Percentiles rank a stretch among this genome's conserved stretches.
Evolutionary conservation across 805 yeast species (phyloP).

Genomic region (Tetrapisispora arboricola): DNA sequence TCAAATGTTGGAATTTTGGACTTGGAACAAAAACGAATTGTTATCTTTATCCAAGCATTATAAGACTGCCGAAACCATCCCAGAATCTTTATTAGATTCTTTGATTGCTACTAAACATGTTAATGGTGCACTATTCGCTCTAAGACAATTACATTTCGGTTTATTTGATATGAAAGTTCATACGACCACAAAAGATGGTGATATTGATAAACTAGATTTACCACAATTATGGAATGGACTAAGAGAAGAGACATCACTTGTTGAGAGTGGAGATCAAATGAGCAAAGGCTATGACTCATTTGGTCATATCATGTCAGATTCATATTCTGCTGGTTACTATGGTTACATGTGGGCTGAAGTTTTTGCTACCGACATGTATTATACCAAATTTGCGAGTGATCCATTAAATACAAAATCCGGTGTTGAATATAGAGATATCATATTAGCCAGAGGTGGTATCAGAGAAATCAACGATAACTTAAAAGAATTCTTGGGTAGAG

Average conservation of each 20-base stretch:
- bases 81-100: constrained; percentile 46
- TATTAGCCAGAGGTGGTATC: constrained; percentile 65
- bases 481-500: constrained; percentile 60
- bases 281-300: constrained; percentile 69
- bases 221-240: constrained; percentile 52
- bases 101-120: constrained; percentile 61
- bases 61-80: constrained; percentile 45
- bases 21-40: constrained; percentile 62
- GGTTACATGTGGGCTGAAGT: constrained; percentile 83
- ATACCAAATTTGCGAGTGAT: constrained; percentile 53
- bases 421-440: constrained; percentile 54
- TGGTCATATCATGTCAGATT: constrained; percentile 71
- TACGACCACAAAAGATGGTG: constrained; percentile 30
- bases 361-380: constrained; percentile 75
- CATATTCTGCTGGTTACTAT: constrained; percentile 79
- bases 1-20: constrained; percentile 82
- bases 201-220: constrained; percentile 39
- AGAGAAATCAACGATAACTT: constrained; percentile 57
- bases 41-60: constrained; percentile 56
- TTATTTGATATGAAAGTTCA: constrained; percentile 69
- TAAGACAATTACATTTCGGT: constrained; percentile 74
- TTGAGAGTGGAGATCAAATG: constrained; percentile 42
- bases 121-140: constrained; percentile 58
- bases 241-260: constrained; percentile 51
- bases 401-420: constrained; percentile 60